Evolutionary conservation across 768 basidiomycete species (phyloP).

Genomic region (Tulasnella sp.): DNA sequence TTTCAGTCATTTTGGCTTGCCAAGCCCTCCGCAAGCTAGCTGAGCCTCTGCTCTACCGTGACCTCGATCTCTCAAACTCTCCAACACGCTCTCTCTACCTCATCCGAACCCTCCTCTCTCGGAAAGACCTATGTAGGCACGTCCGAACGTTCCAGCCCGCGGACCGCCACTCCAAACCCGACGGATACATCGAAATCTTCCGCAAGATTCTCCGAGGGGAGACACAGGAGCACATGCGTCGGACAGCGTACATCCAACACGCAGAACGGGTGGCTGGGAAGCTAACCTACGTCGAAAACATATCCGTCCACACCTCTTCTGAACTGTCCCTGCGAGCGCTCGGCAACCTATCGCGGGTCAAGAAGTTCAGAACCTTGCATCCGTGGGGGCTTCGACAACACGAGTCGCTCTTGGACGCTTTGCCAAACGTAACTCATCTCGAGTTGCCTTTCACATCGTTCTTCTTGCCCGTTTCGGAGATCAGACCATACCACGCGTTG

Average conservation of each 20-base stretch:
- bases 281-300: not conserved
- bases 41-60: not conserved
- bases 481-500: not conserved
- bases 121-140: not conserved
- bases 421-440: not conserved
- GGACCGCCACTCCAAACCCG: not conserved
- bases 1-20: not conserved
- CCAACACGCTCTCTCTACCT: not conserved
- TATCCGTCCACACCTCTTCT: not conserved
- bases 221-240: not conserved
- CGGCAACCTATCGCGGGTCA: not conserved
- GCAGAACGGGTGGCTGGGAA: not conserved
- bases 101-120: not conserved
- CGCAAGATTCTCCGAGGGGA: not conserved
- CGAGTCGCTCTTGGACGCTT: not conserved
- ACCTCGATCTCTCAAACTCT: not conserved
- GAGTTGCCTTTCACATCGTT: not conserved
- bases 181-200: not conserved
- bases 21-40: not conserved
- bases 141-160: not conserved
- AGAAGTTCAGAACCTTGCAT: not conserved
- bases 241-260: not conserved
- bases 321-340: not conserved
- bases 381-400: not conserved
- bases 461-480: not conserved